Evolutionary conservation across 164 flowering plant species (phyloP), one percentile per base, ranked within the genome.

Genomic region (Nymphaea thermarum): DNA sequence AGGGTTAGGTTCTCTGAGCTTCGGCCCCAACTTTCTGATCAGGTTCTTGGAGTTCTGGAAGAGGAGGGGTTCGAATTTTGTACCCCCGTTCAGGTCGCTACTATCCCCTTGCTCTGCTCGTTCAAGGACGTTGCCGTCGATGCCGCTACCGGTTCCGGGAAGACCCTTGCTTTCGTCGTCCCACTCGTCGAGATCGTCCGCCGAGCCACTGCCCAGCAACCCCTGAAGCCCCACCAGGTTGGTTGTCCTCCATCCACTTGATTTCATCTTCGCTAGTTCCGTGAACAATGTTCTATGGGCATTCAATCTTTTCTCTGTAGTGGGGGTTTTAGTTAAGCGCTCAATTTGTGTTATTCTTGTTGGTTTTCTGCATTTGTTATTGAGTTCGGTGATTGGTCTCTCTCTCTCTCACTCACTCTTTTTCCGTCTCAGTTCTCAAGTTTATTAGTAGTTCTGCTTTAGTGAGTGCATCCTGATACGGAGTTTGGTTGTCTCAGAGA

Each of bases 101-200:
- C 98, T 10, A 93, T 93, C 67, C 95, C 97, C 3, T 70, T 88
- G 42, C 85, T 94, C 16, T 87, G 91, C 76, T 78, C 76, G 80
- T 85, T 68, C 84, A 94, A 94, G 72, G 98, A 94, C 72, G 97
- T 89, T 14, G 76, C 93, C 42, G 97, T 94, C 51, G 97, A 94
- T 75, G 98, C 97, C 73, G 96, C 96, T 77, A 91, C 98, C 43
- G 96, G 97, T 65, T 94, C 98, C 11, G 97, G 96, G 0, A 94
- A 91, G 82, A 89, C 97, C 80, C 85, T 94, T 65, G 95, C 98
- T 12, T 94, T 94, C 70, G 77, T 94, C 7, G 80, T 94, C 16
- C 98, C 97, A 11, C 65, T 88, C 44, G 90, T 91, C 18, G 96
- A 94, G 72, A 88, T 91, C 17, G 82, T 91, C 70, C 90, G 97